phyloP scores from a whole-genome alignment of 257 asterid genomes.

The Solanum neorickii region DNA sequence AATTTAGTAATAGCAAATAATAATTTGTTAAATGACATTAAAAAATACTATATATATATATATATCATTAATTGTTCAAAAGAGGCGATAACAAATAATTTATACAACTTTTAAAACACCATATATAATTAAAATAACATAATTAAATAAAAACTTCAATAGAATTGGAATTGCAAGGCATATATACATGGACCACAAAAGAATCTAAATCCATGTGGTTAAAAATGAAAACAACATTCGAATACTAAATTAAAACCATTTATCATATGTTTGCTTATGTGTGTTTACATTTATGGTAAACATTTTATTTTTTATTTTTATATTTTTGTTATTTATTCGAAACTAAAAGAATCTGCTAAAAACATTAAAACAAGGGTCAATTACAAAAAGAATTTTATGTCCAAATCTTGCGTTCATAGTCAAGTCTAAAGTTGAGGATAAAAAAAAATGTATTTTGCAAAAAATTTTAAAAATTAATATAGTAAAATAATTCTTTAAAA shows the following conservation, averaged over 20 bases:
- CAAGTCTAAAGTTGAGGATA: background rate
- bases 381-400: background rate
- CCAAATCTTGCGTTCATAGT: background rate
- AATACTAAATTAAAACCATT: background rate
- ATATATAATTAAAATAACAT: background rate
- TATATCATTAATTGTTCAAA: background rate
- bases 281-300: no score
- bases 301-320: background rate
- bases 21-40: no score
- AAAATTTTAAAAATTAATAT: background rate
- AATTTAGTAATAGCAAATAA: no score
- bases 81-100: background rate
- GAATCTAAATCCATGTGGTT: background rate
- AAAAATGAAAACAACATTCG: background rate
- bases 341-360: background rate
- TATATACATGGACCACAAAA: background rate
- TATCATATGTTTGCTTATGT: background rate
- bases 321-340: background rate
- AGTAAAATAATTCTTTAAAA: background rate
- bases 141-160: no score
- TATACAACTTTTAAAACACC: background rate
- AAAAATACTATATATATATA: no score
- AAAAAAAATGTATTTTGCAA: background rate
- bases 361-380: background rate
- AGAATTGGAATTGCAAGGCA: background rate